Evolutionary conservation across 371 early-diverging fungal genomes (phyloP), one percentile per base, ranked within the genome.

Genomic region (Mucor mucedo): DNA sequence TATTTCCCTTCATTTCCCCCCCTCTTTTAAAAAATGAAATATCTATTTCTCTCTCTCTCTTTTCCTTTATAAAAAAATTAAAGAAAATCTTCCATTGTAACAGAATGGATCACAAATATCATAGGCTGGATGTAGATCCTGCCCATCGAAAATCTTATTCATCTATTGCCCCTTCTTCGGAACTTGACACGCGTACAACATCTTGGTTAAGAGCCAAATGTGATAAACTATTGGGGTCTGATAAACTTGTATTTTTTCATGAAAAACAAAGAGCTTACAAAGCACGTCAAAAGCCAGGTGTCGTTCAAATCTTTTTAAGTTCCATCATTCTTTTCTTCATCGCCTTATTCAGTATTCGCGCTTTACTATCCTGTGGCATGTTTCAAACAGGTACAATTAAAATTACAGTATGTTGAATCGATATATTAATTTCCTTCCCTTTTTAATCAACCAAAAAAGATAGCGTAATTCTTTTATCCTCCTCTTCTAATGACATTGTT

Each of bases 281-380:
- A 49, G 60, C 55, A 10, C 60, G 55, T 33, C 66, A 41, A 49
- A 60, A 50, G 44, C 55, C 49, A 27, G 42, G 38, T 9, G 13
- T 39, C 4, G 7, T 60, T 13, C 53, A 50, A 11, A 10, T 55
- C 42, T 56, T 60, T 38, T 52, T 66, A 11, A 29, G 41, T 13
- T 50, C 66, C 3, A 21, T 66, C 10, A 35, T 45, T 6, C 50
- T 66, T 44, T 35, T 55, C 13, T 47, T 60, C 5, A 39, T 60
- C 13, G 50, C 49, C 2, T n/a, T 66, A n/a, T 66, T 66, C 60
- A 55, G 61, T 16, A 33, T 55, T 21, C 48, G 61, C 2, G 6
- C 38, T 28, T 47, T 60, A 5, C n/a, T 55, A 50, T 38, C 45
- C 10, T 50, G 48, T n/a, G 55, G 41, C 21, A 60, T 60, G 57